A percentile compares a stretch with the other conserved stretches of the same genome.
Evolutionary conservation across 176 grass and related monocot genomes (phyloP).

Genomic region (Triticum dicoccoides): DNA sequence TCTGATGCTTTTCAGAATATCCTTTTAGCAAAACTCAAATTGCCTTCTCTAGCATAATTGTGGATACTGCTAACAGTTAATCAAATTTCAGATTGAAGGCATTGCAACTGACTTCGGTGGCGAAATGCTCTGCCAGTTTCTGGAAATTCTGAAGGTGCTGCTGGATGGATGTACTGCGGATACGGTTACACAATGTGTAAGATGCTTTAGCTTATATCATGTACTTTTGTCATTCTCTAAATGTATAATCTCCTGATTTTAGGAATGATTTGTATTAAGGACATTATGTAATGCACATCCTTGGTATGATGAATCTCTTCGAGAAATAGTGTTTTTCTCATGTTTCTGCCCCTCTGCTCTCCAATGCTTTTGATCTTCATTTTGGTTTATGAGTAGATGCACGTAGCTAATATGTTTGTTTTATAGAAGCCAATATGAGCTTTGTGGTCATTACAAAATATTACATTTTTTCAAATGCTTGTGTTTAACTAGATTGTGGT

Average conservation of each 20-base stretch:
- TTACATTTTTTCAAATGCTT: constrained; percentile 9
- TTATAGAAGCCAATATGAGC: background rate
- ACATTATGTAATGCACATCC: constrained; percentile 5
- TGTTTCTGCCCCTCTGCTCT: constrained; percentile 8
- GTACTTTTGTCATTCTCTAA: background rate
- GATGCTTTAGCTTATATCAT: constrained; percentile 4
- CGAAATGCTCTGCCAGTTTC: constrained; percentile 65
- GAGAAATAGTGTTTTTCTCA: constrained; percentile 19
- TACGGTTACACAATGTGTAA: constrained; percentile 33
- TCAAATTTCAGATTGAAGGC: constrained; percentile 70
- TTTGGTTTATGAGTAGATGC: constrained; percentile 7
- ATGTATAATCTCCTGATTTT: constrained; percentile 1
- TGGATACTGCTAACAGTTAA: constrained; percentile 21
- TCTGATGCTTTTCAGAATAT: constrained; percentile 5
- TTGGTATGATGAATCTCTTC: background rate
- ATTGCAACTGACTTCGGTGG: constrained; percentile 60
- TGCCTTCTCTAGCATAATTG: constrained; percentile 19
- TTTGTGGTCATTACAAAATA: constrained; percentile 25
- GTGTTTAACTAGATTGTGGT: constrained; percentile 16
- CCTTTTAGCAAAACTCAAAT: constrained; percentile 12
- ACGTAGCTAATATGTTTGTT: background rate
- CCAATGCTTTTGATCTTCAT: constrained; percentile 9
- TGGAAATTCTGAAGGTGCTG: constrained; percentile 63
- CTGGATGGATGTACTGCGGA: constrained; percentile 37
- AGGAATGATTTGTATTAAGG: constrained; percentile 2